Conservation (phyloP, 148 eudicot genomes). For the Beta vulgaris region DNA sequence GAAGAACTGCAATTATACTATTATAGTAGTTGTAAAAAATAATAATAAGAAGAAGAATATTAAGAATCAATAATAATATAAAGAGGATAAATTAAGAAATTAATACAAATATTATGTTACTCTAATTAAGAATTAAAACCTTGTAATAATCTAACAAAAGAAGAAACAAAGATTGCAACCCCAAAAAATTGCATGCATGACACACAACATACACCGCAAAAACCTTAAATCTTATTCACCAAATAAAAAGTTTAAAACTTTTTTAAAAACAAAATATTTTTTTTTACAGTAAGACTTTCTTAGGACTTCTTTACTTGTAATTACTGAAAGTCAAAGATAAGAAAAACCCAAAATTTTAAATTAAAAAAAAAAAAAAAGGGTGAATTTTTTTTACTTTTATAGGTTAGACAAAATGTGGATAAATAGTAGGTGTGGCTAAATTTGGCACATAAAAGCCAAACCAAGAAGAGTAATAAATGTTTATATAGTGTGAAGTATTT, state of each 20-base stretch:
- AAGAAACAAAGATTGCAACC: conserved; percentile 10
- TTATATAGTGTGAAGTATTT: too few relatives aligned
- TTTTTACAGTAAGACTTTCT: not conserved
- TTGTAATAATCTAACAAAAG: not conserved
- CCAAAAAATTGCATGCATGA: conserved; percentile 25
- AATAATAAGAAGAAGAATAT: not conserved
- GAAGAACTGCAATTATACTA: not conserved
- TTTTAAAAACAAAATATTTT: too few relatives aligned
- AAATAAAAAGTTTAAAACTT: too few relatives aligned
- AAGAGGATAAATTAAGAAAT: not conserved
- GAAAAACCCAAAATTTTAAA: not conserved
- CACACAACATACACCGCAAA: conserved; percentile 12
- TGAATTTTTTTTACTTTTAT: too few relatives aligned
- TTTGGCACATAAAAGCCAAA: conserved; percentile 8
- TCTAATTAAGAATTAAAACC: not conserved
- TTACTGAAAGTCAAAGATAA: not conserved
- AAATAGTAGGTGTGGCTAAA: not conserved
- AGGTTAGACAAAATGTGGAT: not conserved
- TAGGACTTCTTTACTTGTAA: not conserved
- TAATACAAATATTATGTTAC: not conserved
- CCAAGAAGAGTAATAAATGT: too few relatives aligned
- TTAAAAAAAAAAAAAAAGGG: not conserved
- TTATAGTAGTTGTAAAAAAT: not conserved
- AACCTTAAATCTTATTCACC: too few relatives aligned
- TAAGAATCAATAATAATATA: not conserved